Evolutionary conservation across 768 basidiomycete genomes (phyloP), one percentile per base, ranked within the genome.

Genomic region (Mrakia hoshinonis): DNA sequence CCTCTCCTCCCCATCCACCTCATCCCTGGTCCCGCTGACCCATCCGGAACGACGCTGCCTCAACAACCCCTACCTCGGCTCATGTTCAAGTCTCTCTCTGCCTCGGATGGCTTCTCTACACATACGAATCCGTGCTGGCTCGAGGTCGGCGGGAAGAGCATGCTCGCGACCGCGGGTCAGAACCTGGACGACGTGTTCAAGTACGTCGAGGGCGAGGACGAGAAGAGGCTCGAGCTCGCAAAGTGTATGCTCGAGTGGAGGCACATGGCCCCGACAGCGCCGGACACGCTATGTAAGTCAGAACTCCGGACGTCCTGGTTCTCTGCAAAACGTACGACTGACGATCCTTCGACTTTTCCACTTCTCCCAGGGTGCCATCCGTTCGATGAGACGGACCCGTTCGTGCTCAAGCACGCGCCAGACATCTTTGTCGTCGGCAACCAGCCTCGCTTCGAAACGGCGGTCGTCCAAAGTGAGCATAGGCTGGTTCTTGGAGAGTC

Each of bases 231-330:
- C 43, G 85, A 85, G 3, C 83, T 97, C 72, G 85, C 91, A 12
- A 85, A 87, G 76, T 83, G 87, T 51, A 94, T 92, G 13, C 82
- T 99, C 43, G 85, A 83, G 75, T 99, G 95, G 96, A 83, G 93
- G 70, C 95, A 98, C 81, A 86, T 96, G 79, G 93, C 96, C n/a
- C 96, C 96, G 4, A 98, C 96, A 10, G 95, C 95, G 31, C 96
- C 96, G 34, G 96, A 99, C 80, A 99, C 96, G 0, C 84, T 99
- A 4, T 97, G 83, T 83, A 66, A 75, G 82, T 76, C 46, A 31
- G 46, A 5, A 22, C 4, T 18, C 7, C 10, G 6, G 10, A 36
- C 6, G 29, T 6, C 1, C 10, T 49, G 39, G 6, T 46, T 1
- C n/a, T 2, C 7, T 38, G n/a, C 5, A 2, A 38, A 22, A 5